Percentiles rank a stretch among this genome's conserved stretches.
Conservation (phyloP, 106 monocot genomes). For the Hemerocallis citrina region DNA sequence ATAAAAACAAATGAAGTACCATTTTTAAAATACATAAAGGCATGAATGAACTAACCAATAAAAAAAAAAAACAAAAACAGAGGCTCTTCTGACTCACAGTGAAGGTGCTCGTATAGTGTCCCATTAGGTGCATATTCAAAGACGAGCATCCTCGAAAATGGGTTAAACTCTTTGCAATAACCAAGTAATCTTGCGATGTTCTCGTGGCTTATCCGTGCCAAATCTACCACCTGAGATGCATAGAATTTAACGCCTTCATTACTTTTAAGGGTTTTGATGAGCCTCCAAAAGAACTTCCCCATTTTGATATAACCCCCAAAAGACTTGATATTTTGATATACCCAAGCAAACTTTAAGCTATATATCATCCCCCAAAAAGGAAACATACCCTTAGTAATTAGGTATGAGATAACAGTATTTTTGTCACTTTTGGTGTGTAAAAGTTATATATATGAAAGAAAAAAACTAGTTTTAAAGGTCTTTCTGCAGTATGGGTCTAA, state of each 20-base stretch:
- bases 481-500: neutral
- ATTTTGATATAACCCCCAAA: too few relatives aligned
- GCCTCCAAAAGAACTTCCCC: too few relatives aligned
- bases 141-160: slow-evolving; percentile 85
- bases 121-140: slow-evolving; percentile 98
- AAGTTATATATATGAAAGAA: too few relatives aligned
- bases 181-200: slow-evolving; percentile 74
- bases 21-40: neutral
- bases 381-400: too few relatives aligned
- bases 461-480: too few relatives aligned
- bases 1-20: neutral
- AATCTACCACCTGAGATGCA: slow-evolving; percentile 58
- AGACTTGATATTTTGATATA: too few relatives aligned
- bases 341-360: too few relatives aligned
- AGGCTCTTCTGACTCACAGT: slow-evolving; percentile 58
- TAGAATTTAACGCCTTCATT: neutral
- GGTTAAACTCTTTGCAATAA: slow-evolving; percentile 72
- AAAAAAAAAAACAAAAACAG: slow-evolving; percentile 4
- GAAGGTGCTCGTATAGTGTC: slow-evolving; percentile 91
- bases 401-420: too few relatives aligned
- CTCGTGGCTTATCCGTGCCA: slow-evolving; percentile 78
- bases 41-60: slow-evolving; percentile 1
- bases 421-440: too few relatives aligned
- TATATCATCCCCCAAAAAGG: too few relatives aligned
- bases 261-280: too few relatives aligned